These are phyloP conservation scores for Fusarium lyarnte DNA, from an alignment of 2,329 filamentous ascomycete species.

Conservation along the genomic window DNA sequence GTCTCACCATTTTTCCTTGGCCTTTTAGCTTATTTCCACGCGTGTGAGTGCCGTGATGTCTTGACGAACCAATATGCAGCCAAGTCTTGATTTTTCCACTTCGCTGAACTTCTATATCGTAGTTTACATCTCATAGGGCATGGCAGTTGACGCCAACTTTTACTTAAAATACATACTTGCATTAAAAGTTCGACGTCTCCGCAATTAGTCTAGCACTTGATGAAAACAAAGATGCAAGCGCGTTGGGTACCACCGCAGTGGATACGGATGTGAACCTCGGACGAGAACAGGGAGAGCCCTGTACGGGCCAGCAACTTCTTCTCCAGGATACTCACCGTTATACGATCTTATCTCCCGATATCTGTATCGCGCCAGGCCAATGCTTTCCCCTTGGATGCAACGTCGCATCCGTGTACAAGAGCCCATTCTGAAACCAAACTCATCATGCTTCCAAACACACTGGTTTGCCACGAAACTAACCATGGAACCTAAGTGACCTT, in stretches of 20 bases:
- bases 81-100: no score
- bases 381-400: no score
- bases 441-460: neutral
- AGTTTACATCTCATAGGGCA: neutral
- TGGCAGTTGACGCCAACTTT: fast-evolving
- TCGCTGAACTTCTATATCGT: fast-evolving
- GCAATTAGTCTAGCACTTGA: fast-evolving
- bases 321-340: neutral
- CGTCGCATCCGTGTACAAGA: neutral
- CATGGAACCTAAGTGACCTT: fast-evolving
- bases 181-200: neutral
- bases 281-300: neutral
- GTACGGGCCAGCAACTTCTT: fast-evolving
- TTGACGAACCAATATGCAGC: neutral
- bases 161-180: fast-evolving
- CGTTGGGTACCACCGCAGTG: neutral
- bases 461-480: neutral
- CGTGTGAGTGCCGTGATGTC: neutral
- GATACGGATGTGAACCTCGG: fast-evolving
- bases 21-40: neutral
- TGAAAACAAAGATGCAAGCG: fast-evolving
- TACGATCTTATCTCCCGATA: neutral
- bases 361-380: fast-evolving
- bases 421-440: no score
- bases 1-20: neutral